phyloP scores from a whole-genome alignment of 2,329 filamentous ascomycete species.

The Chaetomium sp. region DNA sequence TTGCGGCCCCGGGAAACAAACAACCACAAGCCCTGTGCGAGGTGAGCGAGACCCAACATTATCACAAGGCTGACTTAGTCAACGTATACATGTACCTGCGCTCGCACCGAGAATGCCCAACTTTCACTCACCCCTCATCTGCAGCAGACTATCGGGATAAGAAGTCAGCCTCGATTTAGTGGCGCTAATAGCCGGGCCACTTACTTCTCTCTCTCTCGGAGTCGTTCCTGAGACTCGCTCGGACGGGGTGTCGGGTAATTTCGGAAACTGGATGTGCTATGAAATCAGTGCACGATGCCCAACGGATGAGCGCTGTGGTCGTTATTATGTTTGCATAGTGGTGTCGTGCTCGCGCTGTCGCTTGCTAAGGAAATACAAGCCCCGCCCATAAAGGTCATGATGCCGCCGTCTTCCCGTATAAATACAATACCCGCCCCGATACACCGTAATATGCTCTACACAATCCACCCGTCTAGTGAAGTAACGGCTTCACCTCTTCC shows the following conservation, averaged over 20 bases:
- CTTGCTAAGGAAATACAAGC: not conserved
- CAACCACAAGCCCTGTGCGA: not conserved
- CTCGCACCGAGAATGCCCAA: slow-evolving; percentile 9
- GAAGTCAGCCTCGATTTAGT: slow-evolving; percentile 10
- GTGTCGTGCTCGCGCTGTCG: slow-evolving; percentile 16
- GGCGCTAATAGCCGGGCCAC: not conserved
- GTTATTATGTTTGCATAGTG: slow-evolving; percentile 12
- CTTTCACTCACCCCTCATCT: slow-evolving; percentile 2
- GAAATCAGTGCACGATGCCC: not conserved
- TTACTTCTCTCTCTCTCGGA: not conserved
- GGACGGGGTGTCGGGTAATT: slow-evolving; percentile 5
- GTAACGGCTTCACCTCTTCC: slow-evolving; percentile 51
- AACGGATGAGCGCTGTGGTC: not conserved
- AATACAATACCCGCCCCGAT: slow-evolving; percentile 17
- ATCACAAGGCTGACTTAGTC: not conserved
- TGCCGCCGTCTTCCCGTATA: slow-evolving; percentile 12
- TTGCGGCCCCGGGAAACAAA: not conserved
- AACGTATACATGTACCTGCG: not conserved
- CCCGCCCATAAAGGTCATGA: slow-evolving; percentile 12
- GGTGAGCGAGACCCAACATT: not conserved
- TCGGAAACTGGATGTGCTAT: not conserved
- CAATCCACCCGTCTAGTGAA: not conserved
- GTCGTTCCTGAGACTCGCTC: not conserved
- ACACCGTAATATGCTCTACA: slow-evolving; percentile 15
- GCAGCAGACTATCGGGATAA: not conserved